Percentiles rank a stretch among this genome's conserved stretches.
Conservation (phyloP, 2,329 filamentous ascomycete genomes). For the Anthostomella pinea region DNA sequence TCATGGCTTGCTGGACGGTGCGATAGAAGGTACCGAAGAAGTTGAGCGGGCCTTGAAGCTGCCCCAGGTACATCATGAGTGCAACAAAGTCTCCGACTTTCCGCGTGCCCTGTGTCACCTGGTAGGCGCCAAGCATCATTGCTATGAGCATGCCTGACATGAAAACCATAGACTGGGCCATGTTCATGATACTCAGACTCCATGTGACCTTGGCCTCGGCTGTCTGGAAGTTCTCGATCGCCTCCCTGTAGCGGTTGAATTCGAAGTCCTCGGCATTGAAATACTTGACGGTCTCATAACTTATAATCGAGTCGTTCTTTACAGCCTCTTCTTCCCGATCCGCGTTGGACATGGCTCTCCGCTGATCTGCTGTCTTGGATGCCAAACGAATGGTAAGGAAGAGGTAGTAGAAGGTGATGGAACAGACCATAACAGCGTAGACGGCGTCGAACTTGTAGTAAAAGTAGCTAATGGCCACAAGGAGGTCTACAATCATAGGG, state of each 20-base stretch:
- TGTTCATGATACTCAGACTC: conserved; percentile 77
- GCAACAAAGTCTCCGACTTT: conserved; percentile 69
- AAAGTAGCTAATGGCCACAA: conserved; percentile 81
- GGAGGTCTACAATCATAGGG: conserved; percentile 89
- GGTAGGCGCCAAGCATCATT: conserved; percentile 72
- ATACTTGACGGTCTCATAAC: conserved; percentile 94
- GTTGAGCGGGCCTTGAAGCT: conserved; percentile 77
- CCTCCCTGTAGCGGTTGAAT: conserved; percentile 67
- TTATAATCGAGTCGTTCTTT: conserved; percentile 97
- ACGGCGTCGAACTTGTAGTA: conserved; percentile 77
- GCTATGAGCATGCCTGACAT: conserved; percentile 71
- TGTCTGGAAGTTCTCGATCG: conserved; percentile 68
- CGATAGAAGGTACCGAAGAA: conserved; percentile 95
- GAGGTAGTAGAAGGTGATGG: conserved; percentile 94
- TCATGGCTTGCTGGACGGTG: conserved; percentile 94
- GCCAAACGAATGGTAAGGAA: conserved; percentile 97
- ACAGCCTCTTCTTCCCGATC: conserved; percentile 94
- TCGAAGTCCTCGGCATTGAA: conserved; percentile 84
- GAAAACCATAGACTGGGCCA: conserved; percentile 76
- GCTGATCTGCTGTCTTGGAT: conserved; percentile 84
- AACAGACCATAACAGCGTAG: conserved; percentile 83
- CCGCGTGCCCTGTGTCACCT: conserved; percentile 66
- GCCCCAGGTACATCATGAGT: conserved; percentile 73
- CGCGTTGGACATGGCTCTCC: conserved; percentile 91
- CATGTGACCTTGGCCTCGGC: conserved; percentile 75